Base-by-base conservation (phyloP, 2,329 filamentous ascomycete genomes). In the Hypoxylon sp. region DNA sequence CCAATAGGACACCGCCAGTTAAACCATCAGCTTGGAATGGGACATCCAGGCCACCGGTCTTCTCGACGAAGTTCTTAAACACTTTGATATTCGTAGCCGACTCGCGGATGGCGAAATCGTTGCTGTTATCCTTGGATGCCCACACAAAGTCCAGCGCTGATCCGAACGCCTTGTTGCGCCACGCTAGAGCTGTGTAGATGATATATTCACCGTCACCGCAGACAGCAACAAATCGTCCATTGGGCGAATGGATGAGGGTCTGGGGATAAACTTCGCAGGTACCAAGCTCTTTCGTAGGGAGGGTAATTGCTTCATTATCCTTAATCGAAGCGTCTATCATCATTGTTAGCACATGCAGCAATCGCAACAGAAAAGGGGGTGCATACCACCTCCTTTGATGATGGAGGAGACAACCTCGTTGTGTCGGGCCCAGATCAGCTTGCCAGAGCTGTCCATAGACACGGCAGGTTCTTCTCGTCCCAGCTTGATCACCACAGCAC, bases 141-240 rank as follows among this genome's bases (percentile, higher is more conserved):
- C 95, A 99, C 10, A 92, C 94, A 77, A 99, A 99, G 79, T 99
- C 95, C 54, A 98, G 82, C 6, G 94, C 95, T 41, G 92, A 94
- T 20, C 95, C 95, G 74, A 99, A 99, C 3, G 93, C 93, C 82
- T 98, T 97, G 80, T 99, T 98, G 76, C 95, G 89, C 87, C 96
- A 97, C 2, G 94, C 94, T 61, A 98, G 85, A 58, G 95, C 94
- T 26, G 95, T 98, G 82, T 98, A 98, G 73, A 98, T 97, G 77
- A 98, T 98, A 81, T 97, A 99, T 79, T 99, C 95, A 66, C 95
- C 95, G 76, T 99, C 95, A 69, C 95, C 95, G 70, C 94, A 98
- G 49, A 85, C 83, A 17, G 83, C 78, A 50, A 95, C 92, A 70
- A 95, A 95, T 64, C 93, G 89, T 53, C 93, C 93, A 72, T 99